Evolutionary conservation across 257 asterid species (phyloP), one percentile per base, ranked within the genome.

Genomic region (Oldenlandia corymbosa): DNA sequence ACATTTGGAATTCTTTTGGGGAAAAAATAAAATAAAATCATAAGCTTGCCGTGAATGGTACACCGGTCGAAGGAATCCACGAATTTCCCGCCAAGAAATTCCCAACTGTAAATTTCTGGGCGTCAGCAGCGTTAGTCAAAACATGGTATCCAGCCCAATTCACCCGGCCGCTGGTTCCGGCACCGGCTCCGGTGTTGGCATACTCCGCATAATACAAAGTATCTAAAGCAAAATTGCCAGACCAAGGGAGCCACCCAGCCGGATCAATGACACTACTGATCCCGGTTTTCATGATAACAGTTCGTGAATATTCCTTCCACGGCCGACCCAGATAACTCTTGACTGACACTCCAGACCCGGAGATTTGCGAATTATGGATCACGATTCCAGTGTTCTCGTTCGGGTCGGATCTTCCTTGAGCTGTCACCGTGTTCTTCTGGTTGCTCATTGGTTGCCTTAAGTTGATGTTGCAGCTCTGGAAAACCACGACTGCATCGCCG

Each of bases 131-230:
- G 26, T 63, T 58, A 0, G 42, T 58, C 8, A 85, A 75, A 3
- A 60, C 73, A 14, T 72, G 86, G 52, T 62, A 81, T 5, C 94
- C 94, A 0, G 74, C 79, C 84, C 86, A 83, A 8, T 70, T 85
- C 16, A 81, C 86, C 73, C 94, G 73, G 59, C 80, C 72, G 8
- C 56, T 32, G 0, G 78, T 74, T 10, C 27, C 43, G 5, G 86
- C 81, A 42, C 92, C 88, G 3, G 45, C 39, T 14, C 92, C 92
- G 0, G 57, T 21, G 34, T 85, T 85, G 81, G 74, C 63, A 20
- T 77, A 84, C 50, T 84, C 91, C 0, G 80, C 91, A 56, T 79
- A 85, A n/a, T 80, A 85, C n/a, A 85, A 37, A 20, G 81, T 85
- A 3, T 30, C 58, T 5, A 85, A 34, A 9, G 64, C 87, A 64